Conservation (phyloP, 208 protist genomes). For the Porcisia deanei region DNA sequence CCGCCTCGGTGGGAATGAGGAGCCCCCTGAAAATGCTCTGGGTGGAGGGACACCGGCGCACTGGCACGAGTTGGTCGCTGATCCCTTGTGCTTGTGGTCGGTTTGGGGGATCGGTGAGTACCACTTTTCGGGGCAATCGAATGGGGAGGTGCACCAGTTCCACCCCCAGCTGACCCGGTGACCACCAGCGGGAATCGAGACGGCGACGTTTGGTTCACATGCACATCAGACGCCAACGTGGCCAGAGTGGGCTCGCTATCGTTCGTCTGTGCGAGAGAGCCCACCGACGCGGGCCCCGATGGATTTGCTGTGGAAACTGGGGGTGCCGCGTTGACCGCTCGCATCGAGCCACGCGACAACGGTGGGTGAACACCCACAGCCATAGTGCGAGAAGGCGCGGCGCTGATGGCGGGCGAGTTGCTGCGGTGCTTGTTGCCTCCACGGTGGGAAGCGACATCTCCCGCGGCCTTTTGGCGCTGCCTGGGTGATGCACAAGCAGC, state of each 20-base stretch:
- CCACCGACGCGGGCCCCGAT: neutral
- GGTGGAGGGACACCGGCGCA: neutral
- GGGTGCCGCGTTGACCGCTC: neutral
- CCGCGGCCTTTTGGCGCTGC: neutral
- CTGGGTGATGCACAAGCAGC: neutral
- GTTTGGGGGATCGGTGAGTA: neutral
- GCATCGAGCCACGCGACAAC: constrained; percentile 2
- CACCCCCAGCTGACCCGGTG: neutral
- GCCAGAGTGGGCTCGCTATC: neutral
- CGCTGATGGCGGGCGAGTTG: neutral
- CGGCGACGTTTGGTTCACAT: neutral
- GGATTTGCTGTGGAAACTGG: neutral
- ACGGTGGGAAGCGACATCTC: neutral
- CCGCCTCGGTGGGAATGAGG: neutral
- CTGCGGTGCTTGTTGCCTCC: neutral
- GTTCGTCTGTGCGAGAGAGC: neutral
- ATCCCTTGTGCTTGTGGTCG: neutral
- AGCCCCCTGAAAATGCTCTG: neutral
- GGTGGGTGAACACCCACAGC: constrained; percentile 12
- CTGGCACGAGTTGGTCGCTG: neutral
- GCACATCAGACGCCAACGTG: neutral
- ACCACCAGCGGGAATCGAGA: neutral
- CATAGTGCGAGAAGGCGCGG: neutral
- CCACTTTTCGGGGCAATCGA: neutral
- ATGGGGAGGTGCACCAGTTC: neutral